Conservation (phyloP, 169 alveolate genomes). For the Ophryocystis elektroscirrha region DNA sequence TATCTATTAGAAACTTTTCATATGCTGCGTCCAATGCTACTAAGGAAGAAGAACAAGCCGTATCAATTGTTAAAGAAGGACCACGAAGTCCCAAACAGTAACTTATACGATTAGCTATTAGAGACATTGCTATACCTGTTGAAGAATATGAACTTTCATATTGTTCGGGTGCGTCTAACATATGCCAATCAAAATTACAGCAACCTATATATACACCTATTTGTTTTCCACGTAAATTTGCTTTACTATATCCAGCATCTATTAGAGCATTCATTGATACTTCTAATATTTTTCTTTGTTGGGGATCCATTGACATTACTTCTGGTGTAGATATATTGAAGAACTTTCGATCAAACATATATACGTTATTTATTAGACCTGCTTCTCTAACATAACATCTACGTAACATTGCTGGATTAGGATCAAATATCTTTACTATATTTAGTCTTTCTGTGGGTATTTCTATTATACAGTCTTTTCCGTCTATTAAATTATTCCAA, state of each 20-base stretch:
- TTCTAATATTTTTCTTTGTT: conserved; percentile 15
- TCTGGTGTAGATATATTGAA: conserved; percentile 9
- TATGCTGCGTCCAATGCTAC: conserved; percentile 32
- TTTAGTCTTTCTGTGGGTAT: no score
- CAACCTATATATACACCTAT: conserved; percentile 18
- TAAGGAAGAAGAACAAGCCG: conserved; percentile 37
- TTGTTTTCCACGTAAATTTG: not conserved
- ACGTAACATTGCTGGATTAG: no score
- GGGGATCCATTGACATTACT: conserved; percentile 20
- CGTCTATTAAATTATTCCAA: conserved; percentile 28
- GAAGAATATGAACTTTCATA: conserved; percentile 30
- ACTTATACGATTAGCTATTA: conserved; percentile 29
- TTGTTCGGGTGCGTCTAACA: not conserved
- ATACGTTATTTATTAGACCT: no score
- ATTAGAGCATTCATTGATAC: conserved; percentile 13
- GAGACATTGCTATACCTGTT: conserved; percentile 21
- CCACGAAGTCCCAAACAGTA: conserved; percentile 27
- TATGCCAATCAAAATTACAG: conserved; percentile 13
- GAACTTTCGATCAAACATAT: conserved; percentile 5
- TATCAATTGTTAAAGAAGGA: conserved; percentile 27
- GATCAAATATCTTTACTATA: no score
- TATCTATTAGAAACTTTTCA: conserved; percentile 6
- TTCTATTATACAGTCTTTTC: conserved; percentile 32
- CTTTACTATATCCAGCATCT: conserved; percentile 9
- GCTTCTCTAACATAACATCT: no score